Conservation (phyloP, 2,329 filamentous ascomycete species). For the Fusarium lyarnte region DNA sequence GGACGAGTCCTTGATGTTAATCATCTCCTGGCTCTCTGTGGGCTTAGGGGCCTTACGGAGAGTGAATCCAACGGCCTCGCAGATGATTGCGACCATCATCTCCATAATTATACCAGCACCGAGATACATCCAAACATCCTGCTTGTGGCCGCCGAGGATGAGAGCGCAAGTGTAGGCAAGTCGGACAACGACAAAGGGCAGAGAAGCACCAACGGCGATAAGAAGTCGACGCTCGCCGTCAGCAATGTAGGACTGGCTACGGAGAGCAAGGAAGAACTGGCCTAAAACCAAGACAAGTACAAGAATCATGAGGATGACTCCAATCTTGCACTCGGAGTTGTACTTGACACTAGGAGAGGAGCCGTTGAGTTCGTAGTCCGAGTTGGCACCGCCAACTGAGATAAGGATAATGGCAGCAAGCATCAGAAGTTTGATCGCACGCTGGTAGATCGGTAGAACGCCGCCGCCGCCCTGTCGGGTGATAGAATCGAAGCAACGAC, state of each 20-base stretch:
- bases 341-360: constrained; percentile 43
- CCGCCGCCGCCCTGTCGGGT: constrained; percentile 49
- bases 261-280: constrained; percentile 51
- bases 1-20: background rate
- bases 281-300: constrained; percentile 54
- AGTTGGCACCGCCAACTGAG: constrained; percentile 46
- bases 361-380: constrained; percentile 33
- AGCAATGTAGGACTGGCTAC: constrained; percentile 52
- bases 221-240: constrained; percentile 66
- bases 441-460: constrained; percentile 45
- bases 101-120: constrained; percentile 48
- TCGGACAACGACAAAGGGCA: constrained; percentile 49
- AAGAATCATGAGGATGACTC: constrained; percentile 46
- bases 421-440: constrained; percentile 54
- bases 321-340: constrained; percentile 41
- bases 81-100: constrained; percentile 46
- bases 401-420: constrained; percentile 51
- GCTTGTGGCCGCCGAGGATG: constrained; percentile 42
- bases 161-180: constrained; percentile 45
- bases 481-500: constrained; percentile 57
- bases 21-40: constrained; percentile 9
- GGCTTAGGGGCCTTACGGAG: constrained; percentile 37
- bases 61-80: constrained; percentile 45
- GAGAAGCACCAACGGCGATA: constrained; percentile 49
- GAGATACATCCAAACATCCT: constrained; percentile 46